Conservation (phyloP, 148 eudicot genomes). For the Bassia scoparia region DNA sequence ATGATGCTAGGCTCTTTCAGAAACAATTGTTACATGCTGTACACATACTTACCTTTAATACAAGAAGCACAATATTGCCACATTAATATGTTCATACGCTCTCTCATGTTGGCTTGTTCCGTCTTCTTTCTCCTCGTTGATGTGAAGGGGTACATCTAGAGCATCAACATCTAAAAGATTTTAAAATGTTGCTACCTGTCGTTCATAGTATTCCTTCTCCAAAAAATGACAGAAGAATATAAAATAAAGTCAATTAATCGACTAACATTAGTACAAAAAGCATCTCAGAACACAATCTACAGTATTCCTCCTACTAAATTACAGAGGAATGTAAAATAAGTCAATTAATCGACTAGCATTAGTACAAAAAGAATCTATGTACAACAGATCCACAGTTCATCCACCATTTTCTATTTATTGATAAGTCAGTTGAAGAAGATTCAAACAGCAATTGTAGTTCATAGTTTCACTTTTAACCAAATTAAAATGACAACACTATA, state of each 20-base stretch:
- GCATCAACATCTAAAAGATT: constrained; percentile 68
- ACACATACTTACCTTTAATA: constrained; percentile 45
- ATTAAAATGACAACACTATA: too few species aligned
- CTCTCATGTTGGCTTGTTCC: constrained; percentile 61
- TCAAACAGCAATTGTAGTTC: too few species aligned
- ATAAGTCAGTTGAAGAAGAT: too few species aligned
- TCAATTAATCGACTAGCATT: too few species aligned
- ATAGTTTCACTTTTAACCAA: too few species aligned
- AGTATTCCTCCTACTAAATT: too few species aligned
- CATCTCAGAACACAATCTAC: too few species aligned
- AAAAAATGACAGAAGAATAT: constrained; percentile 17
- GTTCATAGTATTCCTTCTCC: constrained; percentile 68
- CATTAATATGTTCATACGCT: constrained; percentile 72
- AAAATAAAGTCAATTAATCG: neutral
- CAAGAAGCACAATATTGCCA: constrained; percentile 55
- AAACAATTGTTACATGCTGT: neutral
- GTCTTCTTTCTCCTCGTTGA: constrained; percentile 40
- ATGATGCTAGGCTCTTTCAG: neutral
- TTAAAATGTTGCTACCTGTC: constrained; percentile 56
- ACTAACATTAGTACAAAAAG: neutral
- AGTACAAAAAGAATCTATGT: too few species aligned
- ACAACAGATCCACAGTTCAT: too few species aligned
- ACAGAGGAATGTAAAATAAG: too few species aligned
- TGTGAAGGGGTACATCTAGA: constrained; percentile 27
- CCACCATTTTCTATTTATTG: too few species aligned